These are phyloP conservation scores for Tulasnella sp. DNA, from an alignment of 768 basidiomycete species.

Conservation along the genomic window DNA sequence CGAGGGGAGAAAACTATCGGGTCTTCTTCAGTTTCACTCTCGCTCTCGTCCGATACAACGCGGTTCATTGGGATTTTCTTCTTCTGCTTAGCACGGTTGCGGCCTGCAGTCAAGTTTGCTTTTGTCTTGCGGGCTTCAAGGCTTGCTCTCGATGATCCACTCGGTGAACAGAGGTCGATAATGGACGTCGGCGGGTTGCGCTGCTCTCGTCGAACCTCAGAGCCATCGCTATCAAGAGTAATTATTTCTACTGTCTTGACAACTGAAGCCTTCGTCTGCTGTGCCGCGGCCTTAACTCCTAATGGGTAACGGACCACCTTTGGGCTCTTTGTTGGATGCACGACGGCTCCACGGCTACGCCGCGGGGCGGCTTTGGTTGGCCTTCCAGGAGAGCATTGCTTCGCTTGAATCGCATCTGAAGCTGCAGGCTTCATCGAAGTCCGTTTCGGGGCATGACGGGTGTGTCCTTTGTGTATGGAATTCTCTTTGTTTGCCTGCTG, in stretches of 20 bases:
- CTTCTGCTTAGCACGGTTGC: not conserved
- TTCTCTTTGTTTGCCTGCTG: not conserved
- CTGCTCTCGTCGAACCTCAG: not conserved
- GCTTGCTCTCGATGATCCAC: not conserved
- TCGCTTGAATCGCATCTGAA: not conserved
- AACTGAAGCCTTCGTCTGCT: not conserved
- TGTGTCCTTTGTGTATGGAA: not conserved
- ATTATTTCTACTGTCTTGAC: not conserved
- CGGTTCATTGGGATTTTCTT: not conserved
- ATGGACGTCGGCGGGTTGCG: not conserved
- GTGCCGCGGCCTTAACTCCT: not conserved
- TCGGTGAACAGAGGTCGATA: not conserved
- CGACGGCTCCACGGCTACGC: not conserved
- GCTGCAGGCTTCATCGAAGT: not conserved
- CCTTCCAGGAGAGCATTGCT: not conserved
- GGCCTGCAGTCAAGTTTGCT: not conserved
- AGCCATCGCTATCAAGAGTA: not conserved
- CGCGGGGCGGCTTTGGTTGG: not conserved
- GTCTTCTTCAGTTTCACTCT: not conserved
- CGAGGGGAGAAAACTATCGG: not conserved
- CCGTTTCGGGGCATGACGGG: not conserved
- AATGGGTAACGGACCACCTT: not conserved
- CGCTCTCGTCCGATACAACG: conserved; percentile 1
- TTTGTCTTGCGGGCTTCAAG: not conserved
- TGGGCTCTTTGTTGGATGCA: not conserved